Evolutionary conservation across 495 filamentous ascomycete genomes (phyloP), one percentile per base, ranked within the genome.

Genomic region (Penicillium desertorum): DNA sequence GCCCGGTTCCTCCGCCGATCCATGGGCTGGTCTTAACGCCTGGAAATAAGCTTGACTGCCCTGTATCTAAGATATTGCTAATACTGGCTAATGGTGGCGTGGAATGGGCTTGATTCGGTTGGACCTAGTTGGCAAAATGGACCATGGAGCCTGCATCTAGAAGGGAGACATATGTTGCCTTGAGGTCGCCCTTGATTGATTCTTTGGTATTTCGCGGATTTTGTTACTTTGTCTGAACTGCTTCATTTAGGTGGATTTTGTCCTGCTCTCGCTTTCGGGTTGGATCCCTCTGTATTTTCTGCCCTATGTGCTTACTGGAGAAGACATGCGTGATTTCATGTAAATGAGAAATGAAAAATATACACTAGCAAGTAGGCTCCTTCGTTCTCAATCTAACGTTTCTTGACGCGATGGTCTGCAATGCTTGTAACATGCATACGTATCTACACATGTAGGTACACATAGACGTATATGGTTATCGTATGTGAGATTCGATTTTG

Each of bases 11-110:
- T 23, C 62, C 14, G 68, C 71, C 58, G 89, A 96, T 79, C 91
- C 90, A 10, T 96, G 91, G 91, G 88, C 90, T 22, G 90, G 90
- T 25, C 69, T 96, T 46, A 92, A 85, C 71, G 87, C 86, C 39
- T 96, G 91, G 91, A 93, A 90, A 73, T 96, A 56, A 71, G 14
- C n/a, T 17, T 12, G 29, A 20, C 1, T 6, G 19, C 10, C 45
- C 48, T 10, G 6, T 27, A 41, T 12, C 5, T 19, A 10, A 17
- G 20, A 11, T 16, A 29, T 9, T n/a, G 20, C 20, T 20, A 19
- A 20, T 25, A 44, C 9, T 37, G 9, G 16, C n/a, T 39, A 19
- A 39, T 30, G 43, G 16, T 3, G 10, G 8, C 14, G 25, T 52
- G 23, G 36, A 9, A 14, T 42, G 4, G 32, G 46, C n/a, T 12